Evolutionary conservation across 352 stramenopile species (phyloP), one percentile per base, ranked within the genome.

Genomic region (Globisporangium ultimum): DNA sequence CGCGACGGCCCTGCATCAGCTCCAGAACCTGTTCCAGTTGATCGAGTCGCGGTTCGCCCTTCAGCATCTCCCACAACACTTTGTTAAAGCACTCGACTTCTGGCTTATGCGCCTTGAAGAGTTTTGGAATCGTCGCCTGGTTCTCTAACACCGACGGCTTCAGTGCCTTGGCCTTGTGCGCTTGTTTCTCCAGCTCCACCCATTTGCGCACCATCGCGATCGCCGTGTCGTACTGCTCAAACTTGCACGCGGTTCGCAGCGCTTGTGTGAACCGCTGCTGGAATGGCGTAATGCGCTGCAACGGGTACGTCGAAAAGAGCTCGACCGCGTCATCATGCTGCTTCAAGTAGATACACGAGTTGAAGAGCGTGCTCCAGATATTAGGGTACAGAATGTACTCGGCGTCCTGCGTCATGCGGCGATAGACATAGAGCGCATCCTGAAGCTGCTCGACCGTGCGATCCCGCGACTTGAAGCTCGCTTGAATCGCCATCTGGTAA

Each of bases 361-460:
- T 77, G 36, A 80, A 68, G 21, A 80, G 55, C 36, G 64, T 49
- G 48, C 68, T 73, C 68, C 71, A 80, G 41, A 75, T 55, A 9
- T 56, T 57, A 10, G 71, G 71, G n/a, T 63, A 55, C 21, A 73
- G 52, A 14, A 76, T 53, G 59, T 78, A 80, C 20, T 66, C 71
- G n/a, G 55, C 66, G 28, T 75, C 66, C 5, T 65, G 49, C 4
- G 17, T 32, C 71, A 76, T 78, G 41, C 28, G 59, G 3, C 51
- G 46, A 51, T 63, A 71, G 32, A 77, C 42, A 47, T 70, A 65
- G 12, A 80, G 53, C n/a, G 71, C 68, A 48, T 77, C 59, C 0
- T 64, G 34, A 3, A 80, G 34, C 24, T 70, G 50, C 28, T 43
- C 18, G 0, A 28, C 28, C n/a, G 58, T 64, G 10, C 41, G 42